A percentile compares a stretch with the other conserved stretches of the same genome.
Evolutionary conservation across 2,329 filamentous ascomycete species (phyloP).

Genomic region (Sporothrix phasma): DNA sequence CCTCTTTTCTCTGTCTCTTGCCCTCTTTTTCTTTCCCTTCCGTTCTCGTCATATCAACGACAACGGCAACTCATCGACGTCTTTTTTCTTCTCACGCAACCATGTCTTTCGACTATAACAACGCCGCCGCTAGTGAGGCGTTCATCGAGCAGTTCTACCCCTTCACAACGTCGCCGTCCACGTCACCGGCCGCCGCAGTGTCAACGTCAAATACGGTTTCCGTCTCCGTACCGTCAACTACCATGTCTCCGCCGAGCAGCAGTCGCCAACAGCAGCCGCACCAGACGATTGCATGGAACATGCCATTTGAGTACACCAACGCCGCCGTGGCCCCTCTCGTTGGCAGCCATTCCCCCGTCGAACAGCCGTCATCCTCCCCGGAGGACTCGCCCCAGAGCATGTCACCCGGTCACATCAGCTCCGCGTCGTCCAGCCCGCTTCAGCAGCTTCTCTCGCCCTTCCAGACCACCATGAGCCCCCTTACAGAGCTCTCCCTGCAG

Average conservation of each 20-base stretch:
- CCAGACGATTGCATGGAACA: conserved; percentile 38
- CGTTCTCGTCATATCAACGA: not conserved
- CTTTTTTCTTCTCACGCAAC: not conserved
- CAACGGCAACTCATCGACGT: not conserved
- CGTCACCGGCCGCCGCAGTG: conserved; percentile 23
- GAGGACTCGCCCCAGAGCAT: conserved; percentile 41
- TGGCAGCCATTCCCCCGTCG: conserved; percentile 30
- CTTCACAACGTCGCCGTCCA: conserved; percentile 28
- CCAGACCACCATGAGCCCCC: conserved; percentile 39
- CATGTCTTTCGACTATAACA: conserved; percentile 17
- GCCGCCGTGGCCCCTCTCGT: conserved; percentile 23
- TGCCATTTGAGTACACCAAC: conserved; percentile 41
- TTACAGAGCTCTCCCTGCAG: conserved; percentile 54
- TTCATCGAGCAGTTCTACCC: conserved; percentile 48
- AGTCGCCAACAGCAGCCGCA: conserved; percentile 30
- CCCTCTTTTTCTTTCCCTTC: not conserved
- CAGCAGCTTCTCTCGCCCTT: conserved; percentile 48
- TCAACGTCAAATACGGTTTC: conserved; percentile 27
- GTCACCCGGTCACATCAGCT: conserved; percentile 36
- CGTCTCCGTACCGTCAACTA: conserved; percentile 28
- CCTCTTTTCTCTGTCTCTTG: not conserved
- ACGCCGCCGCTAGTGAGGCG: conserved; percentile 39
- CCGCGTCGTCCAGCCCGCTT: conserved; percentile 44
- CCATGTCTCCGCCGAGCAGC: conserved; percentile 30
- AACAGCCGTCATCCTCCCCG: conserved; percentile 40